Base-by-base conservation (phyloP, 2,329 filamentous ascomycete species). In the Acephala macrosclerotiorum region DNA sequence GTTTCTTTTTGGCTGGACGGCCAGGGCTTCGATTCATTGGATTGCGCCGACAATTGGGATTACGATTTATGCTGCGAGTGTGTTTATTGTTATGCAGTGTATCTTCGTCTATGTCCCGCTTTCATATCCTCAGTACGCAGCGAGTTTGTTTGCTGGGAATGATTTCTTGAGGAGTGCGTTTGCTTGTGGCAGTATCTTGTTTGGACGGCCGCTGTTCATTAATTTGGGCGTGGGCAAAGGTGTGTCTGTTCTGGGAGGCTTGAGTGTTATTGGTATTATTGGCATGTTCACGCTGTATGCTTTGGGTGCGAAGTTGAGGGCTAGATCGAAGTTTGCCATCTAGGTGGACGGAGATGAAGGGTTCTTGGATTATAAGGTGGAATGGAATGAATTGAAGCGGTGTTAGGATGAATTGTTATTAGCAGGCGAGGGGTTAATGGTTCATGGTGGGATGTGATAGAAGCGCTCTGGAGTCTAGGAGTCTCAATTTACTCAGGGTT, bases 1-100 rank as follows among this genome's bases (percentile, higher is more conserved):
- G 14, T 89, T 89, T 79, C 74, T 89, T 64, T 88, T 86, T 68
- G 85, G 67, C n/a, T 88, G 85, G 85, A 87, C 86, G 0, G 82
- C 84, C 18, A 78, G 80, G 16, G 77, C 80, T 0, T 75, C 76
- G 9, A 80, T 86, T 63, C 85, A 85, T 71, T 88, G 85, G 85
- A 84, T 87, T 66, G 85, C 78, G 1, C 71, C 83, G 3, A 85
- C 83, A 9, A 82, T 87, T n/a, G 86, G 85, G 66, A 86, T 88
- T 73, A 82, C 79, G 45, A 78, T 88, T 60, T 87, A 86, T 75
- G 82, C 80, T 42, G 81, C 79, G 12, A 79, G 78, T 2, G 83
- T 82, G 36, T 87, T 87, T 71, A 71, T 87, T 64, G 79, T 88
- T 62, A 82, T 87, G 79, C 85, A 88, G 75, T 86, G 83, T 76